Percentiles rank a stretch among this genome's conserved stretches.
These are phyloP conservation scores for Ettlia oleoabundans DNA, from an alignment of 139 green algal genomes.

Conservation along the genomic window DNA sequence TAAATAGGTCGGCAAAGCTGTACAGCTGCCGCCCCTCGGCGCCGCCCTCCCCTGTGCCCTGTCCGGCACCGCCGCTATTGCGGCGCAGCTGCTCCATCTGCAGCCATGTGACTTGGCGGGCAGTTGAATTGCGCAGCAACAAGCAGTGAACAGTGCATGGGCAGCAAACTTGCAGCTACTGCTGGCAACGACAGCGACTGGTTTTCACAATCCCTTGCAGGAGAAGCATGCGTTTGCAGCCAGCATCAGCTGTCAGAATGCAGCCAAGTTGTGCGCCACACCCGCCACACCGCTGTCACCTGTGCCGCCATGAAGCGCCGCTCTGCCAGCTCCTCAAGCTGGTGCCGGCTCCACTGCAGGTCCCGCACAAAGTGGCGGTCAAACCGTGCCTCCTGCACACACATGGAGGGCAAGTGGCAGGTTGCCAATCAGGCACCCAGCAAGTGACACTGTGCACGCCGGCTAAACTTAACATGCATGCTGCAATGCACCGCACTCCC, in stretches of 20 bases:
- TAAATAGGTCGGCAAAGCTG: constrained; percentile 87
- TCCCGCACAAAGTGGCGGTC: constrained; percentile 88
- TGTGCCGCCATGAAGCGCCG: constrained; percentile 82
- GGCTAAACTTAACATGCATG: too few relatives aligned
- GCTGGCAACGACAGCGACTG: too few relatives aligned
- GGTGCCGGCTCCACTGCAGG: constrained; percentile 87
- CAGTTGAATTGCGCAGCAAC: too few relatives aligned
- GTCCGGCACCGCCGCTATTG: not conserved
- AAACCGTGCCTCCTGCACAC: constrained; percentile 67
- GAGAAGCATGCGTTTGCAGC: not conserved
- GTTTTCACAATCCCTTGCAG: too few relatives aligned
- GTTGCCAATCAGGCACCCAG: too few relatives aligned
- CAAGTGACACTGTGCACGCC: too few relatives aligned
- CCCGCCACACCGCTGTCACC: constrained; percentile 15
- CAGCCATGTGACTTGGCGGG: not conserved
- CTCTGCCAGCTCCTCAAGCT: constrained; percentile 92
- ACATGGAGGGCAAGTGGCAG: too few relatives aligned
- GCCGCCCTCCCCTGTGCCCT: not conserved
- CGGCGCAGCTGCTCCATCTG: constrained; percentile 19
- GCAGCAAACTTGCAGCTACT: too few relatives aligned
- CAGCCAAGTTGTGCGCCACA: not conserved
- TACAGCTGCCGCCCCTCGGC: not conserved
- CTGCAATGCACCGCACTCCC: too few relatives aligned
- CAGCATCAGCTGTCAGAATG: not conserved
- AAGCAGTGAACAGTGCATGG: too few relatives aligned